Evolutionary conservation across 192 early-diverging fungal species (phyloP).

Genomic region (Coemansia sp.): DNA sequence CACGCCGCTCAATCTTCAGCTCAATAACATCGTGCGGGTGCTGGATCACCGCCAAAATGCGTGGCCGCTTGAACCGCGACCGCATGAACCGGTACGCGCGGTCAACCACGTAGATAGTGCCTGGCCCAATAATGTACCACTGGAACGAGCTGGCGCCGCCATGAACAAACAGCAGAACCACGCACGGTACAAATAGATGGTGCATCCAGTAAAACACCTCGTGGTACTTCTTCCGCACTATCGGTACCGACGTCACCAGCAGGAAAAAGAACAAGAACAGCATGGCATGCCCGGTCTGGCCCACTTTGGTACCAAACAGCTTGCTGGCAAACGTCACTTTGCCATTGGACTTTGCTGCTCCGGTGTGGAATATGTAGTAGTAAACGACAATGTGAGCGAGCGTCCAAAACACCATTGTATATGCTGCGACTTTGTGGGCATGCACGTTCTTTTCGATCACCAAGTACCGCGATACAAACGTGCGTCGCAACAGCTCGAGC

Average conservation of each 20-base stretch:
- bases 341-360: conserved; percentile 29
- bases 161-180: conserved; percentile 69
- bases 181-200: conserved; percentile 80
- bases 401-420: conserved; percentile 70
- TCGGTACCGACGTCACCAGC: conserved; percentile 37
- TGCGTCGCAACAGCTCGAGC: conserved; percentile 71
- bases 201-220: conserved; percentile 89
- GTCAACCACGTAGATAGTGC: conserved; percentile 65
- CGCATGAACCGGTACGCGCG: conserved; percentile 68
- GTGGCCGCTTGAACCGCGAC: conserved; percentile 61
- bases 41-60: conserved; percentile 80
- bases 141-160: conserved; percentile 73
- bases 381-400: conserved; percentile 67
- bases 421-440: conserved; percentile 79
- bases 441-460: conserved; percentile 83
- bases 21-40: conserved; percentile 83
- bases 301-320: conserved; percentile 62
- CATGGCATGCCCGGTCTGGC: conserved; percentile 68
- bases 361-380: conserved; percentile 68
- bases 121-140: conserved; percentile 73
- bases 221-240: conserved; percentile 32
- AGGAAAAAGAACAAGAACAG: conserved; percentile 42
- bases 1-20: conserved; percentile 72
- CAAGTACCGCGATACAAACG: conserved; percentile 68
- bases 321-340: conserved; percentile 47